Percentiles rank a stretch among this genome's conserved stretches.
These are phyloP conservation scores for Colletotrichum eleusines DNA, from an alignment of 2,329 filamentous ascomycete species.

Conservation along the genomic window DNA sequence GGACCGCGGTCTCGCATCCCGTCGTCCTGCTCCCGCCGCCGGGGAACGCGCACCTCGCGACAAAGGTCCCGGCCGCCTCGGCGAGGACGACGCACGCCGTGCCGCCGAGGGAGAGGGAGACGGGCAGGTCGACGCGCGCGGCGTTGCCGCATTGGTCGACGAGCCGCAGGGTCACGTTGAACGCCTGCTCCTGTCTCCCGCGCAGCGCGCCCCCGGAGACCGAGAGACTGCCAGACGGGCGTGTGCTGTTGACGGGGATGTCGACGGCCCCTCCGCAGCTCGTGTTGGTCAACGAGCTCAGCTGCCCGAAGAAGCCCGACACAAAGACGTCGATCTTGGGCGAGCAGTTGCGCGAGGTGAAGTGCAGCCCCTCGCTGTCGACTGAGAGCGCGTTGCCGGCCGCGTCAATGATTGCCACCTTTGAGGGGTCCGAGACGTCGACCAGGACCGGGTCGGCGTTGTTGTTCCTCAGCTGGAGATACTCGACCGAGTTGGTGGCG, in stretches of 20 bases:
- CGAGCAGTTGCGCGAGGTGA: slow-evolving; percentile 50
- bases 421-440: slow-evolving; percentile 51
- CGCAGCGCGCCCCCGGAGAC: neutral
- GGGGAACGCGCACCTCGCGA: slow-evolving; percentile 52
- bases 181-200: slow-evolving; percentile 44
- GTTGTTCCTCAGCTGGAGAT: slow-evolving; percentile 50
- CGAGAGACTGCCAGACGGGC: neutral
- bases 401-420: slow-evolving; percentile 49
- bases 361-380: slow-evolving; percentile 51
- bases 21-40: slow-evolving; percentile 47
- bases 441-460: slow-evolving; percentile 47
- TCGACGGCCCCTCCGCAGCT: slow-evolving; percentile 45
- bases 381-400: slow-evolving; percentile 50
- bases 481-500: slow-evolving; percentile 50
- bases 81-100: slow-evolving; percentile 46
- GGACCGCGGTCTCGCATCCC: slow-evolving; percentile 50
- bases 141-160: slow-evolving; percentile 52
- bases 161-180: slow-evolving; percentile 50
- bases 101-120: slow-evolving; percentile 51
- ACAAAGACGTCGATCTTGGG: slow-evolving; percentile 51
- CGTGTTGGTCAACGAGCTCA: slow-evolving; percentile 49
- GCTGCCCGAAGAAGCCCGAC: slow-evolving; percentile 50
- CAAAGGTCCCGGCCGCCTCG: slow-evolving; percentile 39
- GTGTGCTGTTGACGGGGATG: slow-evolving; percentile 42
- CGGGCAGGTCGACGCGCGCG: slow-evolving; percentile 45